Evolutionary conservation across 1,284 basidiomycete species (phyloP), one percentile per base, ranked within the genome.

Genomic region (Puccinia brachypodii): DNA sequence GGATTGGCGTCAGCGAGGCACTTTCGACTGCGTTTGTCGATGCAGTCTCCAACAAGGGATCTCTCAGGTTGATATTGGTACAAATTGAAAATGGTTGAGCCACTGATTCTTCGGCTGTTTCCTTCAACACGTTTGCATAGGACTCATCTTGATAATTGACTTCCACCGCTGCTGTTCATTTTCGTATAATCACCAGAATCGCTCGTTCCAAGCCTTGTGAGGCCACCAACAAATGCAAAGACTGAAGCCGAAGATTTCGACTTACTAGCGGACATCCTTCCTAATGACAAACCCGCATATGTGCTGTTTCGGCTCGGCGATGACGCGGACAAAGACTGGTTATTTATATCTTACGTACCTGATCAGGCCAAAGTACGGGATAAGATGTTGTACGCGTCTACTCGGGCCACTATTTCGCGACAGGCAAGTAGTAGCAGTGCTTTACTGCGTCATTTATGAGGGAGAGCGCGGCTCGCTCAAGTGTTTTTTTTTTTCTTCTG

Each of bases 301-400:
- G 50, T 81, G 8, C 50, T 81, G 13, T 81, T 66, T 69, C 71
- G 79, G 50, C 62, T 81, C 2, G 71, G 56, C 2, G 60, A 81
- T 62, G 4, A 44, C 7, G 72, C 60, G 22, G 72, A 72, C 25
- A 47, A 62, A 16, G 40, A 62, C 47, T 81, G 79, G 79, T 4
- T 81, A 31, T 81, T 81, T 33, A 81, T 81, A 31, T 75, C 72
- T 13, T 81, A 81, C 44, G 79, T 81, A 28, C 79, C 79, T 22
- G 79, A 81, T 56, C 42, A 75, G 7, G 79, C 79, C 1, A 74
- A 75, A 75, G 79, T 81, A 16, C 58, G 79, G 40, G 79, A 81
- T 50, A 81, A 81, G 33, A 81, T 81, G 79, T 11, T 81, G 7
- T 81, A 81, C 25, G 79, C 79, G 19, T 81, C 79, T 11, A 81